phyloP scores from a whole-genome alignment of 768 basidiomycete species.

The Galerina sulciceps region DNA sequence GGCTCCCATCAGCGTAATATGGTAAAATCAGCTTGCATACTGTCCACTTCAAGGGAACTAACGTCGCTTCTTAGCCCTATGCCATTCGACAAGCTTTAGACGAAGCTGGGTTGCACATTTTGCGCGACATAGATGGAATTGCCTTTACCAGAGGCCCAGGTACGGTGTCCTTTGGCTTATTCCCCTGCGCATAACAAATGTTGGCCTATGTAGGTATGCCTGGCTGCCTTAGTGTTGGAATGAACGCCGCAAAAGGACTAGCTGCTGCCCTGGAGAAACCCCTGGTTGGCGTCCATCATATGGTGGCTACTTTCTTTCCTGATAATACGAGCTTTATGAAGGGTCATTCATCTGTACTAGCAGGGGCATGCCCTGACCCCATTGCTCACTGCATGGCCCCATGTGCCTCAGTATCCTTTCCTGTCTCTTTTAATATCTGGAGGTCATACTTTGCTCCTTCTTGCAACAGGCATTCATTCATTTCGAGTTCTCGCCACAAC shows the following conservation, averaged over 20 bases:
- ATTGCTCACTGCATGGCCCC: constrained; percentile 59
- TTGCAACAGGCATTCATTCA: constrained; percentile 58
- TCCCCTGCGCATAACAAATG: constrained; percentile 7
- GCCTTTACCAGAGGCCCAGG: constrained; percentile 92
- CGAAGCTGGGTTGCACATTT: constrained; percentile 59
- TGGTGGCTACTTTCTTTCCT: constrained; percentile 57
- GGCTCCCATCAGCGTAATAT: constrained; percentile 80
- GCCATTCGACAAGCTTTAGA: constrained; percentile 71
- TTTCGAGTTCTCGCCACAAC: constrained; percentile 80
- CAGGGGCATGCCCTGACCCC: constrained; percentile 93
- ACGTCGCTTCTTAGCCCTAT: constrained; percentile 54
- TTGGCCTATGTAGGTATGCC: constrained; percentile 64
- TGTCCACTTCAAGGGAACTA: not conserved
- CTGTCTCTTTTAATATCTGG: constrained; percentile 89
- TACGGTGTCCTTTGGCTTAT: constrained; percentile 27
- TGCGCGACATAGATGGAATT: constrained; percentile 78
- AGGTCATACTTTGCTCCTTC: constrained; percentile 90
- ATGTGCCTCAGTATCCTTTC: constrained; percentile 77
- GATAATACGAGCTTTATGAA: not conserved
- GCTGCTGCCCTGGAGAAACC: constrained; percentile 81
- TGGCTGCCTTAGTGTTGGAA: constrained; percentile 79
- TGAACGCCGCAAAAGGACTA: constrained; percentile 84
- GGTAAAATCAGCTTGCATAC: constrained; percentile 38
- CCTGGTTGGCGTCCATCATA: constrained; percentile 91
- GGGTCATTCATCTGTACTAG: constrained; percentile 39